A percentile compares a stretch with the other conserved stretches of the same genome.
Conservation (phyloP, 768 basidiomycete species). For the Fomitopsis serialis region DNA sequence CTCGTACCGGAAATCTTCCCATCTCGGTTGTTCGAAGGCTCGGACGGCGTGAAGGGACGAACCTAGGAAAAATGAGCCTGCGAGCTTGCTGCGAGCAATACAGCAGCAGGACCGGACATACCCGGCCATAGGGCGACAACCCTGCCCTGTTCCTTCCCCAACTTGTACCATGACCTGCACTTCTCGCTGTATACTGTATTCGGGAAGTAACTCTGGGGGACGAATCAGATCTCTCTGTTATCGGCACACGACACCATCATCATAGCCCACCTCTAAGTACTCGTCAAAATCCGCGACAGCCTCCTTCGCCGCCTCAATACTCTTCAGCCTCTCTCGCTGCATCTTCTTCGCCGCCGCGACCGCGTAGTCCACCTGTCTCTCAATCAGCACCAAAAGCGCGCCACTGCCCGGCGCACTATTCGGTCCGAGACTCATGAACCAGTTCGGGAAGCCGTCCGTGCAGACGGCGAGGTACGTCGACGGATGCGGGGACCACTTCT, state of each 20-base stretch:
- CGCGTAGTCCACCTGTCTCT: conserved; percentile 53
- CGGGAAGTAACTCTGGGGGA: conserved; percentile 40
- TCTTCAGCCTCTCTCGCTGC: conserved; percentile 57
- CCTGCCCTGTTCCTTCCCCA: conserved; percentile 51
- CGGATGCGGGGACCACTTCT: conserved; percentile 52
- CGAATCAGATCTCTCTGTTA: neutral
- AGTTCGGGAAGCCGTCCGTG: conserved; percentile 66
- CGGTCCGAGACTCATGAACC: conserved; percentile 54
- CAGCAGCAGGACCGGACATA: conserved; percentile 19
- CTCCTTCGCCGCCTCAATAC: conserved; percentile 51
- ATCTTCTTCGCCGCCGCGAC: conserved; percentile 51
- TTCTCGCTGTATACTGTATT: conserved; percentile 53
- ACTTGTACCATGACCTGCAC: conserved; percentile 63
- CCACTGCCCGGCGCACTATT: conserved; percentile 52
- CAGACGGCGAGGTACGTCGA: conserved; percentile 53
- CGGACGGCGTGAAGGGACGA: conserved; percentile 47
- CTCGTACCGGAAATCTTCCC: conserved; percentile 61
- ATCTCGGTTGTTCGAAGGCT: conserved; percentile 48
- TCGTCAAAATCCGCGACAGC: conserved; percentile 60
- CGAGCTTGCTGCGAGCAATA: neutral
- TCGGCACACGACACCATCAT: neutral
- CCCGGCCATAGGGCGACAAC: conserved; percentile 59
- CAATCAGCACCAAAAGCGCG: conserved; percentile 48
- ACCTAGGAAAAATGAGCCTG: conserved; percentile 26
- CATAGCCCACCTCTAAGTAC: conserved; percentile 44